These are phyloP conservation scores for Pythium oligandrum DNA, from an alignment of 352 stramenopile species.

Conservation along the genomic window DNA sequence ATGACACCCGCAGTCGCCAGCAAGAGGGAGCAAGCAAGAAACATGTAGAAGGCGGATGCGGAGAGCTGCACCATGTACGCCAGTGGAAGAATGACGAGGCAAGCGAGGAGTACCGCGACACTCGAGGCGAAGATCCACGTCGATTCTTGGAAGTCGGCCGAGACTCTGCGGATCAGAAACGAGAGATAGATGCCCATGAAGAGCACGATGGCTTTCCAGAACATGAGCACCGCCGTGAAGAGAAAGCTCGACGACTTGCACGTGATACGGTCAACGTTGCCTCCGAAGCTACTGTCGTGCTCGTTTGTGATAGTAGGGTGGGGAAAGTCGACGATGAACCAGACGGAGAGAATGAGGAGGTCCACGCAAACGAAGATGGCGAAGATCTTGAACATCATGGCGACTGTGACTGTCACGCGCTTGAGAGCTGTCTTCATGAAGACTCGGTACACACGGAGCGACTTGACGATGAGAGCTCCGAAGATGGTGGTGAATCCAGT, in stretches of 20 bases:
- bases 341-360: slow-evolving; percentile 19
- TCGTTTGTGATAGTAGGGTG: slow-evolving; percentile 5
- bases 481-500: slow-evolving; percentile 29
- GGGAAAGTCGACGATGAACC: slow-evolving; percentile 24
- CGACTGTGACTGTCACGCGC: slow-evolving; percentile 12
- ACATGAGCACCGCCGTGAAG: slow-evolving; percentile 26
- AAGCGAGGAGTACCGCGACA: slow-evolving; percentile 18
- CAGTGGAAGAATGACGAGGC: slow-evolving; percentile 23
- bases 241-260: slow-evolving; percentile 27
- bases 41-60: slow-evolving; percentile 17
- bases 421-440: slow-evolving; percentile 28
- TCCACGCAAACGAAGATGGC: slow-evolving; percentile 17
- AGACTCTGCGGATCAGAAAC: slow-evolving; percentile 25
- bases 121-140: slow-evolving; percentile 28
- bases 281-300: slow-evolving; percentile 8
- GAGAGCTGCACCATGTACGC: slow-evolving; percentile 26
- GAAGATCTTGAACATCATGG: slow-evolving; percentile 19
- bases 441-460: slow-evolving; percentile 32
- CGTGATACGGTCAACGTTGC: slow-evolving; percentile 12
- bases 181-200: slow-evolving; percentile 21
- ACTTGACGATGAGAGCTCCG: slow-evolving; percentile 27
- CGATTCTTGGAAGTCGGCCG: slow-evolving; percentile 43
- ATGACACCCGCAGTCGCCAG: slow-evolving; percentile 18
- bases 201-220: slow-evolving; percentile 32
- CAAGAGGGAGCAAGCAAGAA: slow-evolving; percentile 15